Conservation (phyloP, 148 eudicot genomes). For the Arctostaphylos glauca region DNA sequence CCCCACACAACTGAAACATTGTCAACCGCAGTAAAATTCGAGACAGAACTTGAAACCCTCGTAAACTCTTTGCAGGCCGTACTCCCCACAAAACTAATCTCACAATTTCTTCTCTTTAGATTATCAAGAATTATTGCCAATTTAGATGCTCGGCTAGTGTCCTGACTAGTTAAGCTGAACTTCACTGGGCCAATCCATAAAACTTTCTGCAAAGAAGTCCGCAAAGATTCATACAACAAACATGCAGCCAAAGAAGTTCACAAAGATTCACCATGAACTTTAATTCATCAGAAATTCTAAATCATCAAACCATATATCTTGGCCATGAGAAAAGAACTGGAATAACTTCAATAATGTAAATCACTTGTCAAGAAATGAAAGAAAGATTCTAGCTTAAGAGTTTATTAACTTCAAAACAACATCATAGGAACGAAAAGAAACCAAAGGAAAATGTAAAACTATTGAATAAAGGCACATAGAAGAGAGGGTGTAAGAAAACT, state of each 20-base stretch:
- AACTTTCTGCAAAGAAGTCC: conserved; percentile 51
- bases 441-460: not conserved
- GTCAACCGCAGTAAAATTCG: conserved; percentile 40
- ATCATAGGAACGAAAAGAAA: not conserved
- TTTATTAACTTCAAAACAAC: not conserved
- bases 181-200: conserved; percentile 74
- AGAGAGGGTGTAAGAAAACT: not conserved
- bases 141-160: conserved; percentile 40
- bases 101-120: conserved; percentile 42
- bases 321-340: not conserved
- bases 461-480: not conserved
- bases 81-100: conserved; percentile 58
- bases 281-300: not conserved
- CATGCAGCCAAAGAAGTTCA: not conserved
- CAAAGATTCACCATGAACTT: not conserved
- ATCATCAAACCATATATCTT: not conserved
- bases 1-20: conserved; percentile 75
- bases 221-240: not conserved
- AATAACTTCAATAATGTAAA: not conserved
- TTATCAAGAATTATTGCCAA: conserved; percentile 52
- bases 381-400: not conserved
- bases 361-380: not conserved
- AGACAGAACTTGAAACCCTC: conserved; percentile 26
- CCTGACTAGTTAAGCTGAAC: conserved; percentile 35
- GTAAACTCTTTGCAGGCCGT: conserved; percentile 42